Evolutionary conservation across 1,284 basidiomycete genomes (phyloP), one percentile per base, ranked within the genome.

Genomic region (Hypsizygus ulmarius): DNA sequence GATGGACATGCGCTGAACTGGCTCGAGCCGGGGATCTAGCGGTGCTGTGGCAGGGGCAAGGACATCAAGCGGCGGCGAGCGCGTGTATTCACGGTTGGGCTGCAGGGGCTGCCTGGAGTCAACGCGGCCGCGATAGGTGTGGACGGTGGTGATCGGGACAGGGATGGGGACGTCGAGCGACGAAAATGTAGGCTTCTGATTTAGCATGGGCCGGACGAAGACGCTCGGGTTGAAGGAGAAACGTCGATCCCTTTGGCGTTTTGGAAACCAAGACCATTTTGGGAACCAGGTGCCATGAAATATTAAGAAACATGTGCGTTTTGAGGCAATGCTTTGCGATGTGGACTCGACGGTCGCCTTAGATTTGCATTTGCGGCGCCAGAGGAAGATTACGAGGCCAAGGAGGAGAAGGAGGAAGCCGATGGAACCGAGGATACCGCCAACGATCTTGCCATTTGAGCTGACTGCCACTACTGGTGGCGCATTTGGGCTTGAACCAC

Each of bases 181-280:
- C n/a, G 34, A 3, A n/a, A 30, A 11, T 1, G 53, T 41, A 15
- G 42, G 44, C 35, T 50, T 47, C n/a, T 52, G 55, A 37, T 38
- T 37, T 10, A 50, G 18, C 29, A 49, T 44, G n/a, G 52, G 50
- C 27, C 54, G 48, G 9, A 59, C 59, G 19, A 63, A 51, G 38
- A 63, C 53, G 43, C 53, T 57, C 2, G 63, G 59, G 50, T 64
- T 60, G 50, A 63, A 62, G 2, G 64, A 61, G 29, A 60, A 54
- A 29, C 51, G 51, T 47, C 57, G 46, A 14, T 34, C 27, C 18
- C 46, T 37, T 19, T 34, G 28, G 5, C 29, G 46, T 14, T 29
- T 38, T 5, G 45, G 19, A 9, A 30, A 49, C 8, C 37, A 41
- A 34, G 39, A 45, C 50, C 50, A 52, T 5, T 12, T 21, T 29